Evolutionary conservation across 305 asterid genomes (phyloP).

Genomic region (Plantago coronopus): DNA sequence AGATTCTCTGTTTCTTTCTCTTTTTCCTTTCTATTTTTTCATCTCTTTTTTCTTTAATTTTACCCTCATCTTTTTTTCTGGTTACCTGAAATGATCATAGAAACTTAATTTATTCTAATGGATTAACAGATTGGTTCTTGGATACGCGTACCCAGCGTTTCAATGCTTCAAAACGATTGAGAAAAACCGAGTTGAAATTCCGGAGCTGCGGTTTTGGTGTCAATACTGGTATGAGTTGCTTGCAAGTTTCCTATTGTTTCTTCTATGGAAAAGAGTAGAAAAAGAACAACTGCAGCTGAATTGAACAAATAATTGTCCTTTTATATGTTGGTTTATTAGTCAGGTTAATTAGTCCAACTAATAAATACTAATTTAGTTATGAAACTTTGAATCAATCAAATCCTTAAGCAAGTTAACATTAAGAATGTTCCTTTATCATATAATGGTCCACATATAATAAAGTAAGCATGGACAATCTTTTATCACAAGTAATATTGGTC

Average conservation of each 20-base stretch:
- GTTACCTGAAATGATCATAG: no score
- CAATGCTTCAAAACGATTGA: conserved; percentile 84
- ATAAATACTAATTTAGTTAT: background rate
- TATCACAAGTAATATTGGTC: conserved; percentile 6
- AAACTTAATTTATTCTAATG: no score
- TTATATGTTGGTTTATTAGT: background rate
- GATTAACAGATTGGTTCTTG: conserved; percentile 64
- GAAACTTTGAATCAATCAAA: conserved; percentile 10
- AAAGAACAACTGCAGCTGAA: no score
- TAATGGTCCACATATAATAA: conserved; percentile 2
- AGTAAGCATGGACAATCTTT: conserved; percentile 11
- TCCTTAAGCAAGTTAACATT: conserved; percentile 1
- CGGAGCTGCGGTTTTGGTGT: conserved; percentile 87
- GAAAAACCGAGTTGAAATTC: conserved; percentile 61
- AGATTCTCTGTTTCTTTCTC: no score
- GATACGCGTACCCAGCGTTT: conserved; percentile 92
- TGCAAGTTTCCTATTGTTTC: background rate
- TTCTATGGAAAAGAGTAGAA: background rate
- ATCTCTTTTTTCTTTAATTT: no score
- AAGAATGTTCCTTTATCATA: conserved; percentile 24
- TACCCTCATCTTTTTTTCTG: no score
- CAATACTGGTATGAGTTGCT: conserved; percentile 66
- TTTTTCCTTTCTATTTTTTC: no score
- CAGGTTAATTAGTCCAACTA: conserved; percentile 11
- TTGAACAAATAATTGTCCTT: conserved; percentile 1